phyloP scores from a whole-genome alignment of 2,329 filamentous ascomycete species.

The Microsporum ferrugineum region DNA sequence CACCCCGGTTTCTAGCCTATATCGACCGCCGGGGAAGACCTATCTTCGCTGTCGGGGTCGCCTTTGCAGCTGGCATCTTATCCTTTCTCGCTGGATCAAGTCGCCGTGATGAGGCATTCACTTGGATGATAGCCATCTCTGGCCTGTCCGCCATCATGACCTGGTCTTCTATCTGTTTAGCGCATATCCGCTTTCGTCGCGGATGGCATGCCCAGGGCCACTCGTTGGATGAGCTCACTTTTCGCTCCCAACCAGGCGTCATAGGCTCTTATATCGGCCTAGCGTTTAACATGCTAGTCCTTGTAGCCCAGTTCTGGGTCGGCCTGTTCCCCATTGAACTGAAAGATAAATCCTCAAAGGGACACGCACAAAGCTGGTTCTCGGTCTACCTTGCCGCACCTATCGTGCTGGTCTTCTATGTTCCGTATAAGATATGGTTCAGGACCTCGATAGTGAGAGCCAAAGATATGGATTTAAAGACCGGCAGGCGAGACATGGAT shows the following conservation, averaged over 20 bases:
- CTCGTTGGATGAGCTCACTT: constrained; percentile 26
- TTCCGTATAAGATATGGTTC: constrained; percentile 19
- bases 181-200: constrained; percentile 38
- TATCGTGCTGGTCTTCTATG: constrained; percentile 31
- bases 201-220: constrained; percentile 33
- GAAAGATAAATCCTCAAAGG: constrained; percentile 21
- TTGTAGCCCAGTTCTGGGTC: constrained; percentile 70
- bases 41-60: constrained; percentile 51
- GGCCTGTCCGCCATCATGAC: constrained; percentile 54
- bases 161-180: constrained; percentile 37
- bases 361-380: constrained; percentile 40
- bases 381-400: constrained; percentile 35
- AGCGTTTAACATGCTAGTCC: constrained; percentile 51
- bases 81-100: constrained; percentile 61
- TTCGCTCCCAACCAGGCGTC: constrained; percentile 38
- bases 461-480: constrained; percentile 18
- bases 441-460: constrained; percentile 16
- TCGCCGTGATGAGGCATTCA: constrained; percentile 53
- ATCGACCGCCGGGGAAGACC: constrained; percentile 54
- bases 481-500: constrained; percentile 18
- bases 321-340: constrained; percentile 55
- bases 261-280: constrained; percentile 53
- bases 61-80: constrained; percentile 63
- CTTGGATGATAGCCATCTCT: constrained; percentile 48
- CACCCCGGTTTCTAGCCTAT: constrained; percentile 56